Evolutionary conservation across 208 protist genomes (phyloP).

Genomic region (Leishmania tropica): DNA sequence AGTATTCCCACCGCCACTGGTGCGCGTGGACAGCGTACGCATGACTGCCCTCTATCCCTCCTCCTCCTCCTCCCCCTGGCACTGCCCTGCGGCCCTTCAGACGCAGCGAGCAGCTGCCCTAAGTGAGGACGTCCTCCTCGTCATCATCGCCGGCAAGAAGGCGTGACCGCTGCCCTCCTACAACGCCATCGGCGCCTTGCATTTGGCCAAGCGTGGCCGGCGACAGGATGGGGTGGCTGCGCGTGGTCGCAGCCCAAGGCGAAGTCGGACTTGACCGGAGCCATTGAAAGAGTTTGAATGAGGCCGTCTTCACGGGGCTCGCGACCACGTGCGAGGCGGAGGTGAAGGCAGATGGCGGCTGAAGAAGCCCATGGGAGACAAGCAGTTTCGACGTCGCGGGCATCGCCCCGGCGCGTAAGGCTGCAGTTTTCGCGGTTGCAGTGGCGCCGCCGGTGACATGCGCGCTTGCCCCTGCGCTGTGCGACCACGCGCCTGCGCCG

Average conservation of each 20-base stretch:
- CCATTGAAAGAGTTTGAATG: constrained; percentile 23
- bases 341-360: constrained; percentile 30
- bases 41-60: background rate
- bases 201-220: constrained; percentile 25
- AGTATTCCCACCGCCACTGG: background rate
- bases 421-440: background rate
- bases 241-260: background rate
- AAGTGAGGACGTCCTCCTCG: background rate
- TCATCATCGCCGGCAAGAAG: constrained; percentile 27
- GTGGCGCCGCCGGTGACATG: background rate
- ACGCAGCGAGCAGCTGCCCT: background rate
- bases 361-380: constrained; percentile 24
- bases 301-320: constrained; percentile 8
- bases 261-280: constrained; percentile 22
- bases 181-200: constrained; percentile 9
- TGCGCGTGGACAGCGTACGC: background rate
- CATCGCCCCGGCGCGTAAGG: background rate
- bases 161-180: constrained; percentile 21
- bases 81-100: background rate
- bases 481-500: constrained; percentile 13
- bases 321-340: constrained; percentile 7
- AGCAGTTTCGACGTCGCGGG: constrained; percentile 21
- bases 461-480: background rate
- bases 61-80: background rate
- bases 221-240: constrained; percentile 22